phyloP scores from a whole-genome alignment of 768 basidiomycete species.

The Mycena haematopus region DNA sequence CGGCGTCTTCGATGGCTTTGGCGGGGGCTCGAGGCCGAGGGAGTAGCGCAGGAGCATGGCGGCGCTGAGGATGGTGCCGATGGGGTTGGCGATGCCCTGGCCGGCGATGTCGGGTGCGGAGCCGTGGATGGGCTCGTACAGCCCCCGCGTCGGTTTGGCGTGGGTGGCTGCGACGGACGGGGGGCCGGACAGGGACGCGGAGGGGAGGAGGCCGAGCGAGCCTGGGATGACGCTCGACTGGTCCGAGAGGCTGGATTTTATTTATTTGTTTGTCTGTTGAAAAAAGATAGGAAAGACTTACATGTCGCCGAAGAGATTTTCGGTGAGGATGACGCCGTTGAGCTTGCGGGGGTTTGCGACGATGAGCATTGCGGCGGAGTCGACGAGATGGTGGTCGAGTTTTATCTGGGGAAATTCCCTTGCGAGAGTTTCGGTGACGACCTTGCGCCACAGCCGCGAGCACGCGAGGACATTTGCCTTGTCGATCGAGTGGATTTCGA shows the following conservation, averaged over 20 bases:
- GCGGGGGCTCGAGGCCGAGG: conserved; percentile 87
- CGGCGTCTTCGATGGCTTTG: conserved; percentile 86
- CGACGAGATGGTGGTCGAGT: conserved; percentile 92
- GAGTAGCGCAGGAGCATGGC: conserved; percentile 96
- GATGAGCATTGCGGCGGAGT: conserved; percentile 96
- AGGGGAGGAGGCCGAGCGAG: conserved; percentile 94
- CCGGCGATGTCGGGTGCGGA: conserved; percentile 97
- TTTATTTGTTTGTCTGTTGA: neutral
- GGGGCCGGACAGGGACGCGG: conserved; percentile 93
- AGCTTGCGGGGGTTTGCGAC: conserved; percentile 88
- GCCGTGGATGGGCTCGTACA: conserved; percentile 98
- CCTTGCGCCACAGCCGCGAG: conserved; percentile 92
- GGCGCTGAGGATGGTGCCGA: conserved; percentile 93
- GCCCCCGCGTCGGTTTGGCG: conserved; percentile 81
- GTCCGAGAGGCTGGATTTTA: conserved; percentile 79
- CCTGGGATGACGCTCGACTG: conserved; percentile 98
- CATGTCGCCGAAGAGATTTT: conserved; percentile 98
- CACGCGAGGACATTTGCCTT: conserved; percentile 98
- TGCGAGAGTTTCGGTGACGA: conserved; percentile 83
- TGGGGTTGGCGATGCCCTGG: conserved; percentile 90
- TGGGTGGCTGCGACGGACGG: conserved; percentile 62
- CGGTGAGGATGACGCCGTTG: conserved; percentile 94
- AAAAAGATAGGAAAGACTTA: conserved; percentile 48
- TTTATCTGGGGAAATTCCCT: conserved; percentile 89
- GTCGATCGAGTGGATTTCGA: conserved; percentile 90